Evolutionary conservation across 176 grass and related monocot species (phyloP).

Genomic region (Carex scoparia): DNA sequence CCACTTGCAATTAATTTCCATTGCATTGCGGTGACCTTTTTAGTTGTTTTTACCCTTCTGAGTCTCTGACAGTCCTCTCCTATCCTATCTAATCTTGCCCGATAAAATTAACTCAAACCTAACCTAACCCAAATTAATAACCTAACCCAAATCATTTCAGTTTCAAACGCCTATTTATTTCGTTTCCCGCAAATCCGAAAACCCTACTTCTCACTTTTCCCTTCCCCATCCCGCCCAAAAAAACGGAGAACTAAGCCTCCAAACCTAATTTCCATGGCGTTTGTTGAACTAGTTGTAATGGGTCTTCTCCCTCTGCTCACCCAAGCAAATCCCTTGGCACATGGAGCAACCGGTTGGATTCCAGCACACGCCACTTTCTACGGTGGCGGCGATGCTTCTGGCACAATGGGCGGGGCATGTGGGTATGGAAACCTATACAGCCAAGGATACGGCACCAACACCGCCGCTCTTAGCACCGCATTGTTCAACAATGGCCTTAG

Average conservation of each 20-base stretch:
- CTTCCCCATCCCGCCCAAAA: background rate
- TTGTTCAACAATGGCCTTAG: conserved; percentile 88
- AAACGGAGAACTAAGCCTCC: background rate
- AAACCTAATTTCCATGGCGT: background rate
- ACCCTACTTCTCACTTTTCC: background rate
- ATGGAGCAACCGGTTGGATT: conserved; percentile 35
- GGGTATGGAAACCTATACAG: conserved; percentile 96
- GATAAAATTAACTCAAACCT: background rate
- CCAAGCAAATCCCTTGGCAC: conserved; percentile 1
- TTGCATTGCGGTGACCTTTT: background rate
- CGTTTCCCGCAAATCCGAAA: background rate
- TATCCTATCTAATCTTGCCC: too few species aligned
- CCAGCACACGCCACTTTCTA: conserved; percentile 87
- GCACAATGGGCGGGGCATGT: conserved; percentile 92
- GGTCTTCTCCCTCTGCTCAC: conserved; percentile 19
- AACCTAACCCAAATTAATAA: background rate
- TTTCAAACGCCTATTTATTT: conserved; percentile 24
- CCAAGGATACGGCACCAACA: conserved; percentile 85
- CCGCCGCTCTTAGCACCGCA: conserved; percentile 83
- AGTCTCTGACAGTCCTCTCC: background rate
- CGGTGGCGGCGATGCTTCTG: conserved; percentile 84
- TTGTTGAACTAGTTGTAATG: conserved; percentile 15
- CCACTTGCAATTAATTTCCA: conserved; percentile 1
- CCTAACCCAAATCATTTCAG: background rate
- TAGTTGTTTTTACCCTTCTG: background rate